phyloP scores from a whole-genome alignment of 73 alveolate genomes.

The Halteria grandinella region DNA sequence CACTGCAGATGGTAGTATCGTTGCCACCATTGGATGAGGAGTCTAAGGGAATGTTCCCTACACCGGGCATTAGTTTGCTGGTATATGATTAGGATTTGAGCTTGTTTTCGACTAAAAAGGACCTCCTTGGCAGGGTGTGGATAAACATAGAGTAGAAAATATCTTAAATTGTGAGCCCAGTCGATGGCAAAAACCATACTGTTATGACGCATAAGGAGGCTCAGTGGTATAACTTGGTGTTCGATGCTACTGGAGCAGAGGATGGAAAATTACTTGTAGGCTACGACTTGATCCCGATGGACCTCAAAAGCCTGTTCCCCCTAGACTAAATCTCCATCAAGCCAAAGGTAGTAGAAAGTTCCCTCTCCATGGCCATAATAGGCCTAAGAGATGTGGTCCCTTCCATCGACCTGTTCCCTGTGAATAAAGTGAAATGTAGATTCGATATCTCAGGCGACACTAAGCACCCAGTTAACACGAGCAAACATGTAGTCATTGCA shows the following conservation, averaged over 20 bases:
- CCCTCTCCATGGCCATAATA: conserved; percentile 27
- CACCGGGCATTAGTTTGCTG: conserved; percentile 71
- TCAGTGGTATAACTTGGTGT: conserved; percentile 70
- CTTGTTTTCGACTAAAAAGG: conserved; percentile 65
- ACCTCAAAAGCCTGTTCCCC: conserved; percentile 55
- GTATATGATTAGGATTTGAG: conserved; percentile 77
- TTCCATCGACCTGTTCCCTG: conserved; percentile 63
- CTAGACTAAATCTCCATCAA: conserved; percentile 6
- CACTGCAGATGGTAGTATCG: conserved; percentile 65
- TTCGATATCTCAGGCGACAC: conserved; percentile 74
- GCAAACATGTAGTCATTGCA: conserved; percentile 49
- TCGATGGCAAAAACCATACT: conserved; percentile 20
- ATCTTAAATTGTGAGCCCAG: conserved; percentile 35
- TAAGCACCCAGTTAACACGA: conserved; percentile 57
- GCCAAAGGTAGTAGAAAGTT: conserved; percentile 31
- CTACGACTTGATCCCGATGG: conserved; percentile 56
- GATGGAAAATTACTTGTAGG: conserved; percentile 71
- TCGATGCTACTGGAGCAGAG: conserved; percentile 75
- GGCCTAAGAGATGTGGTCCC: conserved; percentile 72
- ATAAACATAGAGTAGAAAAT: conserved; percentile 64
- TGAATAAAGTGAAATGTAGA: conserved; percentile 25
- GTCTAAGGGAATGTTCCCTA: conserved; percentile 44
- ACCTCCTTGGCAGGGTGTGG: conserved; percentile 83
- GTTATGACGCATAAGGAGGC: conserved; percentile 57
- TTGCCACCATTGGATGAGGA: conserved; percentile 68